Conservation (phyloP, 1,284 basidiomycete species). For the Trichosporon faecale region DNA sequence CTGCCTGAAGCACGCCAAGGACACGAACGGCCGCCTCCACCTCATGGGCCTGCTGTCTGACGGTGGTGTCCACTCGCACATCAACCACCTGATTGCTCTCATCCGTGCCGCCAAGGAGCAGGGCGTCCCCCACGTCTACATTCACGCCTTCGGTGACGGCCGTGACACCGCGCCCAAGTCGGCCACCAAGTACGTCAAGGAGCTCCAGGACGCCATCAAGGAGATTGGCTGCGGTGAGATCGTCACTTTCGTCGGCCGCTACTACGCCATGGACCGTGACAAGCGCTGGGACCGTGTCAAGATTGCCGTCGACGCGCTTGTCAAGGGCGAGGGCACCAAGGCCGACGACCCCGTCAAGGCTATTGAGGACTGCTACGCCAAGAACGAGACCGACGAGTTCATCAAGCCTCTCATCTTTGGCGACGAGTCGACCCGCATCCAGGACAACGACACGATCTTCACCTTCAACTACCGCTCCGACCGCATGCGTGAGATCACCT, state of each 20-base stretch:
- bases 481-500: constrained; percentile 80
- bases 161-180: constrained; percentile 85
- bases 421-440: constrained; percentile 71
- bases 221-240: constrained; percentile 63
- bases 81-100: constrained; percentile 76
- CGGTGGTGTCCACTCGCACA: constrained; percentile 92
- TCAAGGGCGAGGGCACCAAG: constrained; percentile 68
- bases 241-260: constrained; percentile 77
- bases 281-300: constrained; percentile 91
- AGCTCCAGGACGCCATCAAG: constrained; percentile 72
- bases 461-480: constrained; percentile 95
- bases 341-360: constrained; percentile 63
- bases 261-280: constrained; percentile 94
- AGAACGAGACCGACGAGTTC: constrained; percentile 85
- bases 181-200: constrained; percentile 66
- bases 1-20: constrained; percentile 71
- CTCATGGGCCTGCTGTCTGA: constrained; percentile 83
- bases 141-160: constrained; percentile 83
- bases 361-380: constrained; percentile 70
- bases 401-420: constrained; percentile 86
- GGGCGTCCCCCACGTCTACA: constrained; percentile 74
- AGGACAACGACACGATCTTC: constrained; percentile 75
- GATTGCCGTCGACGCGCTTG: constrained; percentile 76
- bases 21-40: constrained; percentile 74
- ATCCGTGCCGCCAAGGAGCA: constrained; percentile 81